phyloP scores from a whole-genome alignment of 2,329 filamentous ascomycete genomes.

The Fusarium nodosum region DNA sequence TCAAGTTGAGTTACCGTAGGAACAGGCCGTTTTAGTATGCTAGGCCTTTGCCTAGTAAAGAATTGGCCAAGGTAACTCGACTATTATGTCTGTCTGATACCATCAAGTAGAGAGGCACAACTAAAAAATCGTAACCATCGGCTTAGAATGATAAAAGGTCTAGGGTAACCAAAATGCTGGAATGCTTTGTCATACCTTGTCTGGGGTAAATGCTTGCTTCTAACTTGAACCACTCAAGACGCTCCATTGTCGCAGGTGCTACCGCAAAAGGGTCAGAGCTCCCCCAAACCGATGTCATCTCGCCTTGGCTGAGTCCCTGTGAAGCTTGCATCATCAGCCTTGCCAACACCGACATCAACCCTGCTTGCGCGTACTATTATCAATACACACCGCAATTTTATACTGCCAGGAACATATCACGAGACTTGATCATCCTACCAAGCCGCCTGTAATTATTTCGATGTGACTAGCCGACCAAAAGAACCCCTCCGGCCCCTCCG shows the following conservation, averaged over 20 bases:
- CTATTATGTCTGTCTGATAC: neutral
- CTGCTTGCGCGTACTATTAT: constrained; percentile 5
- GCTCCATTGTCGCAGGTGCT: constrained; percentile 28
- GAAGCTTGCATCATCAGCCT: constrained; percentile 35
- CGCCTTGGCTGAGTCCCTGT: constrained; percentile 11
- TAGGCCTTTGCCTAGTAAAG: neutral
- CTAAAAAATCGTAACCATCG: neutral
- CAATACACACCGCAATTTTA: neutral
- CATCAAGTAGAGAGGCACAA: neutral
- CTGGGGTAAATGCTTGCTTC: constrained; percentile 16
- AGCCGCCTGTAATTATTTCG: constrained; percentile 1
- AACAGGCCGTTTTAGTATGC: neutral
- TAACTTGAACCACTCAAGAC: constrained; percentile 23
- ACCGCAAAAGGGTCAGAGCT: constrained; percentile 40
- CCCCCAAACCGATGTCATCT: constrained; percentile 31
- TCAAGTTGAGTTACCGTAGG: constrained; percentile 10
- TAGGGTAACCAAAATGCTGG: constrained; percentile 23
- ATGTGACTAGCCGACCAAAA: constrained; percentile 45
- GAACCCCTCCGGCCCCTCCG: constrained; percentile 37
- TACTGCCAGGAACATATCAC: neutral
- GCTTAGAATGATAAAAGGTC: neutral
- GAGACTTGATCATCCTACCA: neutral
- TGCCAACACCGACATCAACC: constrained; percentile 20
- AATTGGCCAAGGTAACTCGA: neutral
- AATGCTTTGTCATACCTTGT: constrained; percentile 21